These are phyloP conservation scores for Alectoria sarmentosa DNA, from an alignment of 495 filamentous ascomycete genomes.

Conservation along the genomic window DNA sequence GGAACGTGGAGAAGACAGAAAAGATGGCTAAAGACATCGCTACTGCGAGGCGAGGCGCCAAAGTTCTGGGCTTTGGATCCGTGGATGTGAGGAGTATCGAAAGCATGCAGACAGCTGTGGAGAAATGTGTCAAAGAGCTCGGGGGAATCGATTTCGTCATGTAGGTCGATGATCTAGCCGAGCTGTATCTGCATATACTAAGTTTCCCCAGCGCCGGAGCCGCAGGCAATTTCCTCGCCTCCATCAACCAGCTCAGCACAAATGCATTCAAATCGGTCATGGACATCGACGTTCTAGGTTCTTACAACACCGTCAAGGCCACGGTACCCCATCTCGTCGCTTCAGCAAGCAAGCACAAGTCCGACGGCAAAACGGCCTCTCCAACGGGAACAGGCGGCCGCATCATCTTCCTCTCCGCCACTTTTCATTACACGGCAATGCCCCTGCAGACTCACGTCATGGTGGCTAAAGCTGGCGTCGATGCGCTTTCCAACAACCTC, in stretches of 20 bases:
- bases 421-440: conserved; percentile 78
- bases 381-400: conserved; percentile 62
- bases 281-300: conserved; percentile 91
- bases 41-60: conserved; percentile 64
- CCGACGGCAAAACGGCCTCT: conserved; percentile 35
- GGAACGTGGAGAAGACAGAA: conserved; percentile 86
- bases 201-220: conserved; percentile 65
- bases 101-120: conserved; percentile 62
- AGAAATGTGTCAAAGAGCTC: conserved; percentile 70
- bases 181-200: background rate
- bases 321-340: conserved; percentile 69
- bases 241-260: conserved; percentile 68
- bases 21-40: conserved; percentile 71
- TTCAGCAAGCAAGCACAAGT: conserved; percentile 57
- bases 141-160: conserved; percentile 92
- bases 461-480: conserved; percentile 87
- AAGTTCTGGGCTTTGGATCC: conserved; percentile 76
- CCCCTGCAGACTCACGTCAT: conserved; percentile 81
- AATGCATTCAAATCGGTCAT: conserved; percentile 96
- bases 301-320: conserved; percentile 92
- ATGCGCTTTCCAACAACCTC: conserved; percentile 65
- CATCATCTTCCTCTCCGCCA: conserved; percentile 82
- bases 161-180: conserved; percentile 38
- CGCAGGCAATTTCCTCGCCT: conserved; percentile 92
- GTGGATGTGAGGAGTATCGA: conserved; percentile 77